Evolutionary conservation across 768 basidiomycete genomes (phyloP).

Genomic region (Mycena venus): DNA sequence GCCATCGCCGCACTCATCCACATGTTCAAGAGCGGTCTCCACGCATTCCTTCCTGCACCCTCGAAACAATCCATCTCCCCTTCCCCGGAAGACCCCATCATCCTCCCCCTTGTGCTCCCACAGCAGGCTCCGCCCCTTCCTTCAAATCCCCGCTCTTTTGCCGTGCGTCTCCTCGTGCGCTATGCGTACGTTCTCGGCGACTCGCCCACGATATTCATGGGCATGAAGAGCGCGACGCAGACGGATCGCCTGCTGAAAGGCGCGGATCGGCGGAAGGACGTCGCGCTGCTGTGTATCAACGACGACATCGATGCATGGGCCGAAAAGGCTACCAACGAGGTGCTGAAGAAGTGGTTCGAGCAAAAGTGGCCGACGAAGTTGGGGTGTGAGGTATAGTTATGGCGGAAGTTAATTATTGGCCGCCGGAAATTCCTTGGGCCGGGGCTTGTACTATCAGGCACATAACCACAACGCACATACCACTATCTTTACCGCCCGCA

Average conservation of each 20-base stretch:
- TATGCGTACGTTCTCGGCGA: conserved; percentile 37
- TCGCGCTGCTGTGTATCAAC: conserved; percentile 33
- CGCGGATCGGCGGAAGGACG: conserved; percentile 12
- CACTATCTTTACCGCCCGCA: not conserved
- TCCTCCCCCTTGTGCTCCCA: conserved; percentile 29
- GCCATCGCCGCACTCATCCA: conserved; percentile 30
- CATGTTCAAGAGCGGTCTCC: conserved; percentile 20
- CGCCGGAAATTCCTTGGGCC: not conserved
- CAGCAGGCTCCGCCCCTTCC: conserved; percentile 18
- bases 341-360: conserved; percentile 25
- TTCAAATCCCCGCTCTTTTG: conserved; percentile 30
- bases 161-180: conserved; percentile 30
- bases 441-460: too few relatives aligned
- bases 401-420: not conserved
- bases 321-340: not conserved
- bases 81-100: conserved; percentile 21
- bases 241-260: not conserved
- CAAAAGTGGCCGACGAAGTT: conserved; percentile 29
- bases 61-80: not conserved
- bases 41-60: conserved; percentile 30
- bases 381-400: conserved; percentile 24
- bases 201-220: conserved; percentile 29
- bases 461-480: too few relatives aligned
- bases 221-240: not conserved
- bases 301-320: conserved; percentile 30